Conservation (phyloP, 1,284 basidiomycete species). For the Stygiomarasmius scandens region DNA sequence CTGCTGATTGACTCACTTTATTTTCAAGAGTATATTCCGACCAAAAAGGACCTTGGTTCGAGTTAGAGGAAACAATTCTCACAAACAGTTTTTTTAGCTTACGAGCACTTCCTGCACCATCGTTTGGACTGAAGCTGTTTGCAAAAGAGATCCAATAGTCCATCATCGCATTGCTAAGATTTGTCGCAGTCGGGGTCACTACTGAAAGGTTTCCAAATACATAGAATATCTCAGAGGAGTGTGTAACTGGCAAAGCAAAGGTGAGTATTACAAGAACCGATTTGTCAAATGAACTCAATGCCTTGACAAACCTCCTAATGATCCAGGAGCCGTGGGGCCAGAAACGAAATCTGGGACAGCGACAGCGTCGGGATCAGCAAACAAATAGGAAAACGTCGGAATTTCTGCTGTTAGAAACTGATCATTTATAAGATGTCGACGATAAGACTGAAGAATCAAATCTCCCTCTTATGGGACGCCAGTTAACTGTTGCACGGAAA, state of each 20-base stretch:
- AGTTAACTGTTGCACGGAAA: neutral
- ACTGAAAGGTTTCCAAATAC: constrained; percentile 1
- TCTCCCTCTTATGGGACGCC: no score
- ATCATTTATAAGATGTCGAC: neutral
- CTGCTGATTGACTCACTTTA: constrained; percentile 20
- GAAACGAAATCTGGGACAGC: neutral
- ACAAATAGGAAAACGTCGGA: constrained; percentile 2
- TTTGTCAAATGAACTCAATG: neutral
- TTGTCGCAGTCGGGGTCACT: neutral
- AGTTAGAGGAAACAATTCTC: neutral
- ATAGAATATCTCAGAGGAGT: constrained; percentile 8
- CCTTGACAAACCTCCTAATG: neutral
- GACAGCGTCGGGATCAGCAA: constrained; percentile 1
- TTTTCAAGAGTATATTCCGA: constrained; percentile 33
- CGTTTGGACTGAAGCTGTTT: constrained; percentile 19
- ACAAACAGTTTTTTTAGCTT: neutral
- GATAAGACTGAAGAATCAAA: constrained; percentile 1
- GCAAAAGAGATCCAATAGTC: constrained; percentile 8
- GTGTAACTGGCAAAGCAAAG: neutral
- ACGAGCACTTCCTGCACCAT: constrained; percentile 43
- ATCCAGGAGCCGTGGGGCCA: neutral
- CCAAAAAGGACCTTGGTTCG: constrained; percentile 42
- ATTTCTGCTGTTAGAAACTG: neutral
- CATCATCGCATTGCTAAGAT: neutral
- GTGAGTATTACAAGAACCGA: neutral